phyloP scores from a whole-genome alignment of 768 basidiomycete genomes.

The Boletus pseudo-olivaceus region DNA sequence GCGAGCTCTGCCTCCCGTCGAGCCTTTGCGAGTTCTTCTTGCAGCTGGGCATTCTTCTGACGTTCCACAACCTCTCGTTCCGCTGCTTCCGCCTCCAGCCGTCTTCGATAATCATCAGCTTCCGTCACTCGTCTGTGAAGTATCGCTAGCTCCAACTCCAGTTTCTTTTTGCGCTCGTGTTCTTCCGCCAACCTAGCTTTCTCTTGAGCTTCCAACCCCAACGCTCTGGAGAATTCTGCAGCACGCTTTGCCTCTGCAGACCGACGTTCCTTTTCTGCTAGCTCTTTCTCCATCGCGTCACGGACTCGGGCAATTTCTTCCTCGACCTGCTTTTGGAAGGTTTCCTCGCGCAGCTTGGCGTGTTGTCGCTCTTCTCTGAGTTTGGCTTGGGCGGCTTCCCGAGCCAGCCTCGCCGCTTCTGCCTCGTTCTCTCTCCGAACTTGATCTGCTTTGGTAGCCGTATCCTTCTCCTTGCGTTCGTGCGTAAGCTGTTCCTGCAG shows the following conservation, averaged over 20 bases:
- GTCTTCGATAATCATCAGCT: slow-evolving; percentile 27
- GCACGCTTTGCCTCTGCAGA: slow-evolving; percentile 26
- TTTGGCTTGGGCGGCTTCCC: slow-evolving; percentile 19
- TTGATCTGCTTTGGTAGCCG: slow-evolving; percentile 15
- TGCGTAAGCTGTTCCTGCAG: slow-evolving; percentile 28
- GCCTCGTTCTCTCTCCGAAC: slow-evolving; percentile 19
- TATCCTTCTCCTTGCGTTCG: slow-evolving; percentile 19
- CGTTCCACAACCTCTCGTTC: slow-evolving; percentile 28
- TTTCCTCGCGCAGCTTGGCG: slow-evolving; percentile 22
- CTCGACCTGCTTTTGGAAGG: slow-evolving; percentile 24
- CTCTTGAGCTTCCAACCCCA: slow-evolving; percentile 29
- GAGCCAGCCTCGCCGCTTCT: slow-evolving; percentile 13
- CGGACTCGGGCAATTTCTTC: slow-evolving; percentile 28
- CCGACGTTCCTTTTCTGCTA: slow-evolving; percentile 21
- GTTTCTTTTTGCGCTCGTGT: slow-evolving; percentile 26
- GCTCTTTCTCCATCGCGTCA: slow-evolving; percentile 18
- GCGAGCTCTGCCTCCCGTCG: slow-evolving; percentile 26
- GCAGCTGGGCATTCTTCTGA: slow-evolving; percentile 26
- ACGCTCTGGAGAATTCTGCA: slow-evolving; percentile 25
- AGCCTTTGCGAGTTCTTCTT: slow-evolving; percentile 30
- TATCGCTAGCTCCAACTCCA: slow-evolving; percentile 25
- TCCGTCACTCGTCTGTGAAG: slow-evolving; percentile 26
- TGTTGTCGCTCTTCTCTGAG: slow-evolving; percentile 28
- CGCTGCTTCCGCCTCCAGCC: slow-evolving; percentile 25
- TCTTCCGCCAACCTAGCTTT: slow-evolving; percentile 29